Evolutionary conservation across 805 yeast genomes (phyloP), one percentile per base, ranked within the genome.

Genomic region (Candida argentea): DNA sequence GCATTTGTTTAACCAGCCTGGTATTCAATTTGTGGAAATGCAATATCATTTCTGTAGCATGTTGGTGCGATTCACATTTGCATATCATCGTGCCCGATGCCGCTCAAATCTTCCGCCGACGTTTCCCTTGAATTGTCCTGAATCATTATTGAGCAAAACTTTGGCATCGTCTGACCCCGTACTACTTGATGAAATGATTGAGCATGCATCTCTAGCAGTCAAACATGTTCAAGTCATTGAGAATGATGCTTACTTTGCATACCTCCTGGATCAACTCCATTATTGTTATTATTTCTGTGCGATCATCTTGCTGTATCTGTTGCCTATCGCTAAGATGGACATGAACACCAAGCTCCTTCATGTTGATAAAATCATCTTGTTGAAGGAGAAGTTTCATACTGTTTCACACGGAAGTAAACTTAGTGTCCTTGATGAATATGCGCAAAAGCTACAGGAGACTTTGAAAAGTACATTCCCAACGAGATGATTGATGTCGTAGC

Each of bases 11-110:
- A 67, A 69, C 27, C 86, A 79, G 47, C 80, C 85, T 1, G 71
- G 77, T 2, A 61, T 76, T 27, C 87, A 82, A 43, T 81, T 80
- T 50, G 78, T 79, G 3, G 86, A 76, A 42, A 67, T 78, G 33
- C 75, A 77, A 26, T 77, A 74, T 46, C 73, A 78, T 45, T 76
- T 75, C 38, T 69, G 76, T 28, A 61, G 66, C 31, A 55, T 76
- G 25, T 52, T 73, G 33, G 64, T 78, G 3, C 45, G 60, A 21
- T 65, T 64, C 37, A 59, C 61, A 31, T 65, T 48, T 33, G 45
- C 39, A 26, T 55, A 42, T 29, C 47, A 45, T 26, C 46, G 37
- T 25, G 30, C 18, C 9, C 7, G 10, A 10, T 18, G 20, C 20
- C 9, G 20, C 20, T 18, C 20, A 8, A 8, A 18, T 18, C 14